Evolutionary conservation across 108 stramenopile genomes (phyloP), one percentile per base, ranked within the genome.

Genomic region (Skeletonema marinoi): DNA sequence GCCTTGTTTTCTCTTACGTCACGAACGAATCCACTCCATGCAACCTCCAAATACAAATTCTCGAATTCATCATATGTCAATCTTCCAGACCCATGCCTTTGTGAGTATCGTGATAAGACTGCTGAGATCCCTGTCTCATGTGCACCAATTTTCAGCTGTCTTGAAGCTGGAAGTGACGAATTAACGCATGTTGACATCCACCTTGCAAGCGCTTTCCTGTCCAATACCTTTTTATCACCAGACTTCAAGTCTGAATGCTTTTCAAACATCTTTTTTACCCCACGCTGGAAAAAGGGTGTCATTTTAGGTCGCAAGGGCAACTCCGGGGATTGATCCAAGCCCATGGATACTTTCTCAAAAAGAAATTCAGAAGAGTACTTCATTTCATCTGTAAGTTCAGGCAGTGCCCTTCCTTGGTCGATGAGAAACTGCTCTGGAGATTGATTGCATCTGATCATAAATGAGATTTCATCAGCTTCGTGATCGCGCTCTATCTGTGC

Each of bases 371-470:
- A 33, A 50, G 86, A 65, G 48, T 89, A 79, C 67, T 71, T 69
- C 66, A 88, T 80, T 4, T 66, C 77, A 38, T 85, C 70, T 10
- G 91, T 90, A 65, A 94, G 41, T 31, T 84, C 82, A 9, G 91
- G 84, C 58, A 91, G 38, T 10, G 84, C 88, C 65, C 88, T 58
- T 11, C 93, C 93, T 70, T 81, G 82, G 1, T 56, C 64, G 32
- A 92, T 66, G 9, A 95, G 68, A 51, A 95, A 63, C 11, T 86
- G 71, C 44, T 83, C 75, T 11, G 94, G 94, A 41, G 67, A 46
- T 60, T 88, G 75, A 71, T 92, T 91, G 82, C 94, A 95, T 19
- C 92, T 83, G 29, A 94, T 81, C 63, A 92, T 73, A 82, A 87
- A 80, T 2, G 88, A 78, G 32, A 95, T 90, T 70, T 94, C 93